Evolutionary conservation across 192 early-diverging fungal genomes (phyloP), one percentile per base, ranked within the genome.

Genomic region (Coemansia sp.): DNA sequence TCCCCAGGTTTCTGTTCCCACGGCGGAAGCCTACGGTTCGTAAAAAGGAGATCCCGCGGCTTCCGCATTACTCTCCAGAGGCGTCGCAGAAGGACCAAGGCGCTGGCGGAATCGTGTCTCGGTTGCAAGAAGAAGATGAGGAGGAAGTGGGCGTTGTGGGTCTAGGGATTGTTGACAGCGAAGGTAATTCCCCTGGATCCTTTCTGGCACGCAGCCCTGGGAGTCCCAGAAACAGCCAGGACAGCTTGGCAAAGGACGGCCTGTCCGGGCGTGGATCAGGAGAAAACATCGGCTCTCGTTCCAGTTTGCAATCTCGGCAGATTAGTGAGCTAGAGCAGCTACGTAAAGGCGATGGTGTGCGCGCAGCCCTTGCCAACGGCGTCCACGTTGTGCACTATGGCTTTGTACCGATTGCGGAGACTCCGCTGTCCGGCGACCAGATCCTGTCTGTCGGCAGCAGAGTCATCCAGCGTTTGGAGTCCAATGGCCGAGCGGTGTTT

Each of bases 1-100:
- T 82, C 45, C 79, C 79, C 12, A 73, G 71, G 39, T 82, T 76
- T 64, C 45, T 82, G 62, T 82, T 82, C 39, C 79, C 79, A 16
- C 74, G 75, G n/a, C 67, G 71, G 24, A 66, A 66, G 24, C 63
- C 39, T 7, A 69, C 67, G 0, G 46, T 21, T 23, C 66, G 59
- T 26, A 76, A 71, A 36, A 63, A 59, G 20, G 75, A 73, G 1
- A 60, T 82, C 30, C 46, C 68, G 6, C 64, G 79, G 4, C 35
- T 82, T 30, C 79, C 79, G 41, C 79, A 77, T 30, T 77, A 74
- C 18, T 53, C 71, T 14, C 46, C 51, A 20, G 51, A 21, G 51
- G 51, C 23, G 21, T 9, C 23, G 1, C 24, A 44, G 0, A 34
- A 11, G 24, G 49, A 61, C 12, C 23, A 60, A 16, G 56, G 11